Base-by-base conservation (phyloP, 148 eudicot species). In the Euryodendron excelsum region DNA sequence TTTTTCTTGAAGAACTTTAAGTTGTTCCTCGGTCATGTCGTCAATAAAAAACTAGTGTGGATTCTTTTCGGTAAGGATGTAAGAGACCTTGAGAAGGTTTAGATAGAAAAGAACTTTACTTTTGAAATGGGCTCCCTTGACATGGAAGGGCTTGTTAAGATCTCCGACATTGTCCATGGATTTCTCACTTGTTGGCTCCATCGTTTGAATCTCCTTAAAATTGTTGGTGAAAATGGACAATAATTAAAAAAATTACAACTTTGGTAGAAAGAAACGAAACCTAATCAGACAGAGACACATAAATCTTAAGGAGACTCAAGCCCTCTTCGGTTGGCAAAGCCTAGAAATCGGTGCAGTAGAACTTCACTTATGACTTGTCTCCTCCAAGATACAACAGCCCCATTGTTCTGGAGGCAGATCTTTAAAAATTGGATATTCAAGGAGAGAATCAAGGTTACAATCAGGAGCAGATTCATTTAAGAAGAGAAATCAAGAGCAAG, bases 181-280 rank as follows among this genome's bases (percentile, higher is more conserved):
- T 18, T 33, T 66, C n/a, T 21, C 30, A 3, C 3, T 4, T 66
- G 21, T 18, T 33, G 45, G n/a, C 41, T 66, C 70, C 36, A 66
- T 63, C 11, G 36, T 65, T 65, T 65, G 34, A 65, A 65, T 65
- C 69, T 65, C 37, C 69, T 65, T 65, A 33, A 65, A 65, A 30
- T 20, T 34, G 37, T 21, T 34, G 45, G 45, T 65, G 41, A 34
- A 33, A 65, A 34, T 65, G 0, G 12, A 17, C 0, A 17, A 23
- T 7, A 20, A 60, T 23, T 5, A 20, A 11, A 60, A 60, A 60
- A 60, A 7, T 23, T 60, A 23, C 64, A 60, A 13, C 5, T 11
- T 1, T n/a, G 14, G 5, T 60, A 2, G 64, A 21, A 60, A 60
- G 28, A 25, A 28, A 7, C 20, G 64, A 60, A 25, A 2, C 64